A percentile compares a stretch with the other conserved stretches of the same genome.
Conservation (phyloP, 306 rosid genomes). For the Corylus avellana region DNA sequence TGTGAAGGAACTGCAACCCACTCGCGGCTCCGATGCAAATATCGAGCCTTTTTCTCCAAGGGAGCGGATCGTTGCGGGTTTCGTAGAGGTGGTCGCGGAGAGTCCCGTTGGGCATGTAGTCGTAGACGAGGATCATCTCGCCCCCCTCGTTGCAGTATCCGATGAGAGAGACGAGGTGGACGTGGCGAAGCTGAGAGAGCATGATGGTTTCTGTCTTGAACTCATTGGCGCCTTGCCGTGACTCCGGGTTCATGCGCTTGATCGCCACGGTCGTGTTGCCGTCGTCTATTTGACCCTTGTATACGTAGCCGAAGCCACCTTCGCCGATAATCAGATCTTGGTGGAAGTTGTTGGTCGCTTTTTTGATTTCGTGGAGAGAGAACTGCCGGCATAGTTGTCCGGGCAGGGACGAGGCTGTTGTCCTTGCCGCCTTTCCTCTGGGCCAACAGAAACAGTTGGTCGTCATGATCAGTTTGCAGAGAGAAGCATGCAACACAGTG, state of each 20-base stretch:
- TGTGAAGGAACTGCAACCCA: slow-evolving; percentile 33
- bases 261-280: not conserved
- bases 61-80: slow-evolving; percentile 10
- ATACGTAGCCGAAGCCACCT: not conserved
- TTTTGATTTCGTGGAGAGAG: not conserved
- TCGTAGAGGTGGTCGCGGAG: slow-evolving; percentile 31
- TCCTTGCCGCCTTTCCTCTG: not conserved
- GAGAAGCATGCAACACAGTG: not conserved
- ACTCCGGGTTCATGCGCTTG: slow-evolving; percentile 33
- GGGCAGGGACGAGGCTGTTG: not conserved
- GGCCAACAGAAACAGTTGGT: not conserved
- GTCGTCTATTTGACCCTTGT: slow-evolving; percentile 9
- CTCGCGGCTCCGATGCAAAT: slow-evolving; percentile 13
- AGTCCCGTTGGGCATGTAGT: slow-evolving; percentile 34
- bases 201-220: slow-evolving; percentile 50
- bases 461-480: not conserved
- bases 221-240: slow-evolving; percentile 41
- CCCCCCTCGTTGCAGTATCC: slow-evolving; percentile 38
- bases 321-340: not conserved
- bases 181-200: slow-evolving; percentile 49
- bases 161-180: slow-evolving; percentile 31
- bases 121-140: slow-evolving; percentile 49
- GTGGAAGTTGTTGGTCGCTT: not conserved
- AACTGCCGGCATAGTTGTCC: not conserved
- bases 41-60: slow-evolving; percentile 26